Base-by-base conservation (phyloP, 768 basidiomycete species). In the Kwoniella botswanensis region DNA sequence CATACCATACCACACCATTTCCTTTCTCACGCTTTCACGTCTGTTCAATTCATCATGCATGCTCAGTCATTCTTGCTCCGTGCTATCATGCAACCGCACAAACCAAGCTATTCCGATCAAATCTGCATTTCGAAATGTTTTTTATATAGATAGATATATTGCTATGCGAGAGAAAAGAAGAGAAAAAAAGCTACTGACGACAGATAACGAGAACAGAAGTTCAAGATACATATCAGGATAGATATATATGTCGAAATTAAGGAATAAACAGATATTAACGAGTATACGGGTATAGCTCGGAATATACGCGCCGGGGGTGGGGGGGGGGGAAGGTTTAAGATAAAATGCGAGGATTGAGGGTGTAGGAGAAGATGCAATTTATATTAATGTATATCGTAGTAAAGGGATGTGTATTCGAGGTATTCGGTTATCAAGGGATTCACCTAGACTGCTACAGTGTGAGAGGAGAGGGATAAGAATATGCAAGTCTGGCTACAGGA, bases 91-190 rank as follows among this genome's bases (percentile, higher is more conserved):
- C 63, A 44, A 67, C 52, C 7, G 35, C 35, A 18, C 41, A 12
- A 12, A 24, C 54, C 18, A 29, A 58, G 42, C 68, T 65, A 70
- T 57, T 70, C 68, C 68, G 63, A 64, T 70, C 68, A 70, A 46
- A 70, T 70, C 63, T 70, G 68, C 68, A 70, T 70, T 50, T 70
- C 68, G 52, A 65, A 70, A 61, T 61, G 59, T 61, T 61, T 61
- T 59, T 55, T 21, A 22, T 55, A 21, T 55, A 55, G 35, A 35
- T 35, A 35, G 35, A 35, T 62, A 53, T 57, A 62, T 26, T 60
- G 63, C 63, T 70, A 70, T 70, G 68, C 68, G 68, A 57, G 43
- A 63, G 54, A 67, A 59, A 64, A 50, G n/a, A 18, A 46, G n/a
- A 65, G 55, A 58, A 57, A 63, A 68, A 55, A 63, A 62, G 57